Conservation (phyloP, 2,329 filamentous ascomycete species). For the Colletotrichum truncatum region DNA sequence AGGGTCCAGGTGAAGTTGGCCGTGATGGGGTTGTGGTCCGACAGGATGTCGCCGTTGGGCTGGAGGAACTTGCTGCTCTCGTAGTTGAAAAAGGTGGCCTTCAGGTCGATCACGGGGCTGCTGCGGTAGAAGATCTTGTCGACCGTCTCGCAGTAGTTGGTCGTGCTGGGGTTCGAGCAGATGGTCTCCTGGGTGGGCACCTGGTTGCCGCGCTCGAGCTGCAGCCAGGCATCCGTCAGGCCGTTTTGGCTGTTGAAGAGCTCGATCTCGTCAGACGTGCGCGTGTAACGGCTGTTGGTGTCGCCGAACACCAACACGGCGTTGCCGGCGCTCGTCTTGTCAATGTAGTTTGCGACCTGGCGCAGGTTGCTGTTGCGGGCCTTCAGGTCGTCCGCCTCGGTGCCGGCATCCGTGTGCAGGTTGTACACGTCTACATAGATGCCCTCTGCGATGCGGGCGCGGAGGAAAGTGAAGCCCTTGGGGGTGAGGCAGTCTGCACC, state of each 20-base stretch:
- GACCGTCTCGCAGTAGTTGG: conserved; percentile 68
- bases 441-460: conserved; percentile 58
- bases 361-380: conserved; percentile 68
- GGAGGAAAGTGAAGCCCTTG: conserved; percentile 77
- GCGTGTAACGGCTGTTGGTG: conserved; percentile 72
- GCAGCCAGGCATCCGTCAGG: conserved; percentile 68
- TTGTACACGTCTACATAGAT: conserved; percentile 73
- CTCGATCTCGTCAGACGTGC: conserved; percentile 59
- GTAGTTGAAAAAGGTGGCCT: conserved; percentile 63
- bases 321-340: conserved; percentile 64
- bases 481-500: conserved; percentile 71
- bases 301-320: conserved; percentile 72
- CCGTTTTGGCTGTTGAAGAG: conserved; percentile 60
- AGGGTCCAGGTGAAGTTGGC: conserved; percentile 60
- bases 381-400: conserved; percentile 57
- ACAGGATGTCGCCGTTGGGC: conserved; percentile 62
- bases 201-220: conserved; percentile 58
- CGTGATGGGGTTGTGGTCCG: conserved; percentile 72
- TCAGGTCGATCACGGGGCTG: conserved; percentile 54
- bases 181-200: conserved; percentile 54
- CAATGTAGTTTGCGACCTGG: conserved; percentile 68
- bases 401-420: conserved; percentile 72
- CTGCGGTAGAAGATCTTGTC: conserved; percentile 73
- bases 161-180: conserved; percentile 67
- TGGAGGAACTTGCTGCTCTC: conserved; percentile 66